These are phyloP conservation scores for Moniliophthora roreri DNA, from an alignment of 1,284 basidiomycete genomes.

Conservation along the genomic window DNA sequence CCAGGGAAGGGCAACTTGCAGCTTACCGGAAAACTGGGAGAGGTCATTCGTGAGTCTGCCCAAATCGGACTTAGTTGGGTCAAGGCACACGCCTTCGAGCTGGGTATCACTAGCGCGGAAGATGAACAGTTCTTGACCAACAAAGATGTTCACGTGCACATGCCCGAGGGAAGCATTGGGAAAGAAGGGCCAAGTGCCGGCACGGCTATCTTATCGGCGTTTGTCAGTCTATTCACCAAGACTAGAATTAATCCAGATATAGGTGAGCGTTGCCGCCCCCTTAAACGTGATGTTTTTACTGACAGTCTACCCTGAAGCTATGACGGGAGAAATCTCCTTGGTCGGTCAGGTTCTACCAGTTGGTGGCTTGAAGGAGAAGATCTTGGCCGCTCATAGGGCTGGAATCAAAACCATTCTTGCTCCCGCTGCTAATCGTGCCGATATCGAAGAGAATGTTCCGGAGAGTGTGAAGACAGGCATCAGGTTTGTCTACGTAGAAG, in stretches of 20 bases:
- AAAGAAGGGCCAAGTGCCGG: conserved; percentile 98
- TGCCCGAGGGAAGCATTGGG: conserved; percentile 96
- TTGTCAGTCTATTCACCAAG: conserved; percentile 89
- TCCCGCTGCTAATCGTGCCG: conserved; percentile 83
- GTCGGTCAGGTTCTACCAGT: conserved; percentile 92
- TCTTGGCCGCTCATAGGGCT: conserved; percentile 90
- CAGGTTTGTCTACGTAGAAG: conserved; percentile 90
- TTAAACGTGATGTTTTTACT: not conserved
- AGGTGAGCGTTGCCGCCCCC: conserved; percentile 47
- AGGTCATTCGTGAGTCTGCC: conserved; percentile 95
- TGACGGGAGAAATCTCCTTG: conserved; percentile 95
- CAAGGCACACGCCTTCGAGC: conserved; percentile 84
- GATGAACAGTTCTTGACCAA: conserved; percentile 82
- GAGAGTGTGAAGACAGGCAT: conserved; percentile 93
- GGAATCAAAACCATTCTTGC: conserved; percentile 91
- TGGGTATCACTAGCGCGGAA: conserved; percentile 78
- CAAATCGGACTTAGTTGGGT: conserved; percentile 95
- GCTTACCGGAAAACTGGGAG: conserved; percentile 95
- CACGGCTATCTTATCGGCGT: conserved; percentile 88
- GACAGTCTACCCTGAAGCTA: conserved; percentile 52
- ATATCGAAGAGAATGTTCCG: conserved; percentile 95
- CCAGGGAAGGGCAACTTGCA: conserved; percentile 89
- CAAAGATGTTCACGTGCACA: conserved; percentile 89
- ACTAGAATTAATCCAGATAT: conserved; percentile 83
- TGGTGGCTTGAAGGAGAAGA: conserved; percentile 94